Conservation (phyloP, 257 asterid genomes). For the Fraxinus quadrangulata region DNA sequence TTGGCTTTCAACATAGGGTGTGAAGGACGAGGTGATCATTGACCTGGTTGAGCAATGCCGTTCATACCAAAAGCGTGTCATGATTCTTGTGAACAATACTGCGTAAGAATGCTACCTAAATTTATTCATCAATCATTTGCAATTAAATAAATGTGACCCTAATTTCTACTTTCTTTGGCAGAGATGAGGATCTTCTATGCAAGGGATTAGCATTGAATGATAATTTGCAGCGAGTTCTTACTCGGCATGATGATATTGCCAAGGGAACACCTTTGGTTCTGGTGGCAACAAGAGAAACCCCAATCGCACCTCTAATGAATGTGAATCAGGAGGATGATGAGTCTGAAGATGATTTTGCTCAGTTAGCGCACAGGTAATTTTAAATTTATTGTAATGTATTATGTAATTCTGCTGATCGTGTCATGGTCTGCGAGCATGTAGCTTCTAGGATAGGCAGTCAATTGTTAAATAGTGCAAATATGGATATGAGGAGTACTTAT, state of each 20-base stretch:
- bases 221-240: slow-evolving; percentile 72
- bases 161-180: slow-evolving; percentile 31
- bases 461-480: neutral
- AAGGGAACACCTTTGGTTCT: slow-evolving; percentile 51
- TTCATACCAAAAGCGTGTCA: slow-evolving; percentile 83
- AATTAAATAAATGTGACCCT: slow-evolving; percentile 15
- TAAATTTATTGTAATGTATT: neutral
- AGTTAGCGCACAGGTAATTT: slow-evolving; percentile 67
- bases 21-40: slow-evolving; percentile 83
- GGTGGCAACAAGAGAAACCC: slow-evolving; percentile 38
- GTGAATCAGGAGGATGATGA: slow-evolving; percentile 88
- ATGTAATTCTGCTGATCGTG: neutral
- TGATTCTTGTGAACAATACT: slow-evolving; percentile 85
- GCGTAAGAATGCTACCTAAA: slow-evolving; percentile 47
- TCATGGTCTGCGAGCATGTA: neutral
- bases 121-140: slow-evolving; percentile 12
- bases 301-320: slow-evolving; percentile 76
- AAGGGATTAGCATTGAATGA: slow-evolving; percentile 82
- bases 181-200: slow-evolving; percentile 82
- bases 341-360: slow-evolving; percentile 80
- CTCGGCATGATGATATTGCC: slow-evolving; percentile 67
- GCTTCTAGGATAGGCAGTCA: neutral
- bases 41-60: slow-evolving; percentile 96
- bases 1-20: slow-evolving; percentile 47
- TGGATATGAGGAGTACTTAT: too few relatives aligned